A percentile compares a stretch with the other conserved stretches of the same genome.
Evolutionary conservation across 2,329 filamentous ascomycete species (phyloP).

Genomic region (Epichloe brachyelytri): DNA sequence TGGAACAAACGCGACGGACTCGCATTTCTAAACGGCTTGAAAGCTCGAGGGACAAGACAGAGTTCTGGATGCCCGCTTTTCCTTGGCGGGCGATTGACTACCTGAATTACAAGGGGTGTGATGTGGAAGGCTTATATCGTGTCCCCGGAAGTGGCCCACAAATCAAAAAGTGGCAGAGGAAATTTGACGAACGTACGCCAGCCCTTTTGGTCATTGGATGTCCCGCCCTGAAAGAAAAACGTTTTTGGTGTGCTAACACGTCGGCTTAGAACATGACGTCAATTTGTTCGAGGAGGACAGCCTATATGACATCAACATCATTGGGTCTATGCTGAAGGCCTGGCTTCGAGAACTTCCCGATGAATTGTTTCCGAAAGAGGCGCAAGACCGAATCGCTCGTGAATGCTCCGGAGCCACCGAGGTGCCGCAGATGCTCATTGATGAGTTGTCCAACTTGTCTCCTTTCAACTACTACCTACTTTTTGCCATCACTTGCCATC

Average conservation of each 20-base stretch:
- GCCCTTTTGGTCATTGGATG: neutral
- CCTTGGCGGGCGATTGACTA: constrained; percentile 96
- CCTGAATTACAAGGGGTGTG: constrained; percentile 85
- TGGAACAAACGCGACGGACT: constrained; percentile 82
- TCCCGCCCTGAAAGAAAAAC: neutral
- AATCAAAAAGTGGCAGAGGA: constrained; percentile 85
- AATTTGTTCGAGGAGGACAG: constrained; percentile 79
- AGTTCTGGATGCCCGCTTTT: constrained; percentile 97
- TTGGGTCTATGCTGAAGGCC: constrained; percentile 90
- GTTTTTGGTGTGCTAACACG: neutral
- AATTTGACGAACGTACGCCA: constrained; percentile 66
- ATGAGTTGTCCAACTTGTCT: constrained; percentile 85
- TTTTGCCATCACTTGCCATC: constrained; percentile 92
- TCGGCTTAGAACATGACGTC: constrained; percentile 60
- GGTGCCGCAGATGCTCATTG: constrained; percentile 75
- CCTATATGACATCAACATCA: constrained; percentile 91
- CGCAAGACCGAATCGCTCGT: constrained; percentile 66
- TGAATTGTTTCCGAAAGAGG: constrained; percentile 77
- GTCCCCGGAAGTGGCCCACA: constrained; percentile 83
- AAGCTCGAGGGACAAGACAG: constrained; percentile 84
- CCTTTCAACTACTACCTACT: constrained; percentile 97
- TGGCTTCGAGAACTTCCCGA: constrained; percentile 94
- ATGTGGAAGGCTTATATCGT: constrained; percentile 86
- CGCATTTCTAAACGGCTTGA: constrained; percentile 83
- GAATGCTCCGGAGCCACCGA: constrained; percentile 68